A percentile compares a stretch with the other conserved stretches of the same genome.
These are phyloP conservation scores for Aspergillus bertholletiae DNA, from an alignment of 495 filamentous ascomycete genomes.

Conservation along the genomic window DNA sequence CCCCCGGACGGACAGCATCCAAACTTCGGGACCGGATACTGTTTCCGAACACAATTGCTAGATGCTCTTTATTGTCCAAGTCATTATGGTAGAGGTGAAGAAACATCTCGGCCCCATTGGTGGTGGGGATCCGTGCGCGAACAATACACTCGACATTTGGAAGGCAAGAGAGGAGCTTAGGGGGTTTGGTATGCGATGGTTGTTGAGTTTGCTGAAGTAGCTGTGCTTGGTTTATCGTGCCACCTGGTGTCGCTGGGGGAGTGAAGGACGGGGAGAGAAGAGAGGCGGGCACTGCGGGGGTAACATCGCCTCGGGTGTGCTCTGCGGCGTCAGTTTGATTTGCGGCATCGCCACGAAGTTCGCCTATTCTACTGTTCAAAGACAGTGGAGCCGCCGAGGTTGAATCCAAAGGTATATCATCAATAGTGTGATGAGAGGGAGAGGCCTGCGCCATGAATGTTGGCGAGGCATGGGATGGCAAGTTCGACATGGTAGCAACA, in stretches of 20 bases:
- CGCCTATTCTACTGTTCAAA: slow-evolving; percentile 13
- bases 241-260: slow-evolving; percentile 69
- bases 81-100: slow-evolving; percentile 92
- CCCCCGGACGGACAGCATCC: slow-evolving; percentile 75
- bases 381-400: slow-evolving; percentile 5
- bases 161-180: slow-evolving; percentile 63
- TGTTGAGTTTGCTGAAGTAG: slow-evolving; percentile 31
- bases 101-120: slow-evolving; percentile 91
- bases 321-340: slow-evolving; percentile 21
- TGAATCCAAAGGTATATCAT: slow-evolving; percentile 21
- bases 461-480: slow-evolving; percentile 51
- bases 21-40: slow-evolving; percentile 77
- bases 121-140: slow-evolving; percentile 81
- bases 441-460: slow-evolving; percentile 43
- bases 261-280: slow-evolving; percentile 77
- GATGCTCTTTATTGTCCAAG: slow-evolving; percentile 90
- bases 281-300: slow-evolving; percentile 44
- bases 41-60: slow-evolving; percentile 95
- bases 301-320: slow-evolving; percentile 21
- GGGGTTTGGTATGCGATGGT: slow-evolving; percentile 46
- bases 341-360: slow-evolving; percentile 12
- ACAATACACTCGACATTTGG: slow-evolving; percentile 79
- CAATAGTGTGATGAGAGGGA: slow-evolving; percentile 22
- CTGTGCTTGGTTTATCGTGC: slow-evolving; percentile 51
- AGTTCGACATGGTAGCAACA: slow-evolving; percentile 40